Conservation (phyloP, 306 rosid genomes). For the Abrus precatorius region DNA sequence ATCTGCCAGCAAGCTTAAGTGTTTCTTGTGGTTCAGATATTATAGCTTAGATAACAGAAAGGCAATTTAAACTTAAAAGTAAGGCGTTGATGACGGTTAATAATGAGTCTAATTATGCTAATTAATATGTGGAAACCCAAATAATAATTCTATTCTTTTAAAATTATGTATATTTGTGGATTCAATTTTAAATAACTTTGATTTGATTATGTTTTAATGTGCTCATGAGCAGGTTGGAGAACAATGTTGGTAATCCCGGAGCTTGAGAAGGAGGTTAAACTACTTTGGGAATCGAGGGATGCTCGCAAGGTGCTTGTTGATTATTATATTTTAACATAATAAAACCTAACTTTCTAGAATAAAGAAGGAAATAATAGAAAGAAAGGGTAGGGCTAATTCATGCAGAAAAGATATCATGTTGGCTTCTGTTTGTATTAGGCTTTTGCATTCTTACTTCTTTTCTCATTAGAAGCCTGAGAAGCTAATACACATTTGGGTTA, state of each 20-base stretch:
- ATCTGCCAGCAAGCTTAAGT: neutral
- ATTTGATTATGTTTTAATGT: neutral
- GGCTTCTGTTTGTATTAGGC: neutral
- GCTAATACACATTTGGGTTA: neutral
- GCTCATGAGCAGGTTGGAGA: constrained; percentile 73
- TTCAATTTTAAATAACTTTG: neutral
- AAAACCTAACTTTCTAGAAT: neutral
- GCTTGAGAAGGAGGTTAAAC: constrained; percentile 79
- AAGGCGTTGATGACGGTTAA: constrained; percentile 22
- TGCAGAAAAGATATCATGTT: neutral
- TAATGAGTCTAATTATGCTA: constrained; percentile 3
- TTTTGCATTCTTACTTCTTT: neutral
- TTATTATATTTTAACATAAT: neutral
- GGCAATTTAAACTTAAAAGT: constrained; percentile 1
- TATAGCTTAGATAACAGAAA: constrained; percentile 1
- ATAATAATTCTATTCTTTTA: constrained; percentile 6
- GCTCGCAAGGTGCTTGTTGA: constrained; percentile 68
- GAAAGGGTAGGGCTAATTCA: neutral
- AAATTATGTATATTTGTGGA: neutral
- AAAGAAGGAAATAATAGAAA: neutral
- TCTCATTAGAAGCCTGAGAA: neutral
- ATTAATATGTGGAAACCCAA: neutral
- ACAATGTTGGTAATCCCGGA: constrained; percentile 90
- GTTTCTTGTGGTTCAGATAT: constrained; percentile 21
- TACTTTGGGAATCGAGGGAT: constrained; percentile 71